A percentile compares a stretch with the other conserved stretches of the same genome.
These are phyloP conservation scores for Panicum hallii DNA, from an alignment of 202 grass and related monocot genomes.

Conservation along the genomic window DNA sequence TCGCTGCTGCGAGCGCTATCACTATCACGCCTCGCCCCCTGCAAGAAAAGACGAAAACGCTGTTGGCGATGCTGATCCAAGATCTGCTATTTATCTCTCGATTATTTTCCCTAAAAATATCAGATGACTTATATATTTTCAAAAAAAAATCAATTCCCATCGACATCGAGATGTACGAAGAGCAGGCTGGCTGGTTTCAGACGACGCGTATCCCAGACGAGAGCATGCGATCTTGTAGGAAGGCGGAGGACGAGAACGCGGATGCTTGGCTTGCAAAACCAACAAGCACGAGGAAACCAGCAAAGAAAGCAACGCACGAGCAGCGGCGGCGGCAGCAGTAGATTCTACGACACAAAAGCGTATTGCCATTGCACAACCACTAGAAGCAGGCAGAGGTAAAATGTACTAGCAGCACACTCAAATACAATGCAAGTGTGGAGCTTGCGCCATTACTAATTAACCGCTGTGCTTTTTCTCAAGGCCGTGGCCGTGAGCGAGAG, in stretches of 20 bases:
- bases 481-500: not conserved
- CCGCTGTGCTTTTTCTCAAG: not conserved
- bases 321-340: not conserved
- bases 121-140: not conserved
- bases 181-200: not conserved
- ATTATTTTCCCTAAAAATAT: not conserved
- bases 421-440: not conserved
- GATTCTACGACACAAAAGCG: constrained; percentile 32
- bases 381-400: not conserved
- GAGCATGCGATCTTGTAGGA: not conserved
- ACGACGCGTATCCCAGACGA: not conserved
- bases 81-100: not conserved
- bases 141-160: not conserved
- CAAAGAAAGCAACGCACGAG: constrained; percentile 11
- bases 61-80: not conserved
- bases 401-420: not conserved
- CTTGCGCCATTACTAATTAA: constrained; percentile 14
- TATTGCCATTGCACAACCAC: not conserved
- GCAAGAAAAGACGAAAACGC: not conserved
- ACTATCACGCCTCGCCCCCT: not conserved
- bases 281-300: not conserved
- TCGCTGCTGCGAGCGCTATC: not conserved
- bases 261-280: constrained; percentile 62
- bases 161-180: not conserved
- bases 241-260: not conserved